Percentiles rank a stretch among this genome's conserved stretches.
These are phyloP conservation scores for Candida xyloterini DNA, from an alignment of 805 yeast genomes.

Conservation along the genomic window DNA sequence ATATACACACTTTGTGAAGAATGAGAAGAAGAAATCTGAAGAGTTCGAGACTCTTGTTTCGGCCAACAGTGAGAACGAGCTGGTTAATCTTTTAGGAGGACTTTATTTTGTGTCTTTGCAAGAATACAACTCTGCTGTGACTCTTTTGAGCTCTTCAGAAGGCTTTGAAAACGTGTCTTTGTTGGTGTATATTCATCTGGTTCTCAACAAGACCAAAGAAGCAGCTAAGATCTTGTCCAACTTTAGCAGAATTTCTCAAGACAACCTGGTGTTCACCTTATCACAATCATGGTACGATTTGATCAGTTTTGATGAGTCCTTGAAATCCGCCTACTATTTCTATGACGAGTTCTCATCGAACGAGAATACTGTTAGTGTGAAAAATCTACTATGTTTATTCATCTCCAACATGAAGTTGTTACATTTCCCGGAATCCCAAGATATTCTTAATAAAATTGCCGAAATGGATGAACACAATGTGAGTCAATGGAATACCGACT, in stretches of 20 bases:
- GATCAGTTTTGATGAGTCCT: conserved; percentile 42
- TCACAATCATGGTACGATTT: conserved; percentile 65
- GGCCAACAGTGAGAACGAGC: conserved; percentile 19
- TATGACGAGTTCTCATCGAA: conserved; percentile 79
- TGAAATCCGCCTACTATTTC: conserved; percentile 53
- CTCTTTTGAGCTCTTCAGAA: conserved; percentile 32
- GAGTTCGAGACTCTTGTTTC: conserved; percentile 19
- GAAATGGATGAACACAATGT: conserved; percentile 13
- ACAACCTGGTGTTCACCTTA: conserved; percentile 71
- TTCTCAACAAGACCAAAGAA: conserved; percentile 40
- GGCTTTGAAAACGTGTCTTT: conserved; percentile 38
- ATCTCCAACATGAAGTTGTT: conserved; percentile 75
- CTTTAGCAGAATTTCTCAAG: conserved; percentile 55
- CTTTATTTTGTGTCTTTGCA: conserved; percentile 32
- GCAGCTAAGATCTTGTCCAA: conserved; percentile 44
- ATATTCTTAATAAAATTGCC: conserved; percentile 47
- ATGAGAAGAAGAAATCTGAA: conserved; percentile 16
- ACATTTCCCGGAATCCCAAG: conserved; percentile 79
- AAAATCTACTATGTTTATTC: conserved; percentile 59
- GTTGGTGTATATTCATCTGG: conserved; percentile 39
- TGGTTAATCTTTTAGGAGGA: conserved; percentile 17
- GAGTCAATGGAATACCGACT: conserved; percentile 37
- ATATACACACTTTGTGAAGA: conserved; percentile 12
- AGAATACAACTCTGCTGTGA: conserved; percentile 42
- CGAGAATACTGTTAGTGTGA: conserved; percentile 39